Conservation (phyloP, 257 asterid species). For the Plantago ovata region DNA sequence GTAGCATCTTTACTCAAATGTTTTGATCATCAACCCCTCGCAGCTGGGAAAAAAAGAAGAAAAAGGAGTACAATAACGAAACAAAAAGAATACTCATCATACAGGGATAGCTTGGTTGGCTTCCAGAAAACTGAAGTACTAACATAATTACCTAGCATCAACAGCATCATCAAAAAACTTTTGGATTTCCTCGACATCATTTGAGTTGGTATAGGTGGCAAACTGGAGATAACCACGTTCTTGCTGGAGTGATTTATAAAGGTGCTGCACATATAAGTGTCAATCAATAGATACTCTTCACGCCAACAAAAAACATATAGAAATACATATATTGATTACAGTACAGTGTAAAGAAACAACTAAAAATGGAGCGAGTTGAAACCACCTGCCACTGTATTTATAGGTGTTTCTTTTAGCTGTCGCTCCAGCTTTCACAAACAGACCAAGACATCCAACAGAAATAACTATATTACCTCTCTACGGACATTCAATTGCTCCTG, state of each 20-base stretch:
- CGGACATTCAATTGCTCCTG: slow-evolving; percentile 81
- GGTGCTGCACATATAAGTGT: slow-evolving; percentile 50
- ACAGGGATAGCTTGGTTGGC: no score
- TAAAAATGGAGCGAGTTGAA: no score
- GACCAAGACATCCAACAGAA: slow-evolving; percentile 7
- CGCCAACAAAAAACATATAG: no score
- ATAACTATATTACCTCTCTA: slow-evolving; percentile 61
- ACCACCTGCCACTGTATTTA: no score
- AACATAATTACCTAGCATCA: slow-evolving; percentile 49
- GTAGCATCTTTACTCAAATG: slow-evolving; percentile 83
- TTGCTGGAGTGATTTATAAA: slow-evolving; percentile 79
- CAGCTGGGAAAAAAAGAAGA: slow-evolving; percentile 41
- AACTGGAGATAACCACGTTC: slow-evolving; percentile 71
- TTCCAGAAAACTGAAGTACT: no score
- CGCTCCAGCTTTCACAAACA: no score
- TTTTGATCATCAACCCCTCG: slow-evolving; percentile 94
- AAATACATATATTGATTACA: no score
- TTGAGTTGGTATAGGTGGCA: slow-evolving; percentile 73
- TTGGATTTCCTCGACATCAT: slow-evolving; percentile 89
- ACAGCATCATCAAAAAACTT: slow-evolving; percentile 86
- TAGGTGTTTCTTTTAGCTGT: no score
- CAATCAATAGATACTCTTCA: no score
- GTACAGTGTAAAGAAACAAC: no score
- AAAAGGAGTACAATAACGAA: no score
- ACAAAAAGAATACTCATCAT: no score